A percentile compares a stretch with the other conserved stretches of the same genome.
Evolutionary conservation across 139 green algal genomes (phyloP).

Genomic region (Chlorokybus atmophyticus): DNA sequence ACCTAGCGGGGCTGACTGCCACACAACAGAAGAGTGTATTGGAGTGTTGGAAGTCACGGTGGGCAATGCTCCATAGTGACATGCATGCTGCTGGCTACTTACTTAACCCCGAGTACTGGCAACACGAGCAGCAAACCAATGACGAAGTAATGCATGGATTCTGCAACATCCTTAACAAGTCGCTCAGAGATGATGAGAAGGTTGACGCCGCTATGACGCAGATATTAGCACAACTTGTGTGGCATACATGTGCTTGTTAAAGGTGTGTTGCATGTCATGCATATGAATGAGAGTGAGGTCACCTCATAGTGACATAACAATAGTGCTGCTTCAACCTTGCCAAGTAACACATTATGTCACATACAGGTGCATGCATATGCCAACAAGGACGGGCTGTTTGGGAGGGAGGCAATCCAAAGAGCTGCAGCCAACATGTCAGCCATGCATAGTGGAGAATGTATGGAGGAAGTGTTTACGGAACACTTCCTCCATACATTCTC

Average conservation of each 20-base stretch:
- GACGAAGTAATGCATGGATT: background rate
- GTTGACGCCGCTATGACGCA: background rate
- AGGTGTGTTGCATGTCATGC: too few relatives aligned
- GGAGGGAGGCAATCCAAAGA: background rate
- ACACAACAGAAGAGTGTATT: background rate
- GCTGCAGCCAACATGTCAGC: background rate
- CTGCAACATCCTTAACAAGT: background rate
- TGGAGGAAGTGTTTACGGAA: background rate
- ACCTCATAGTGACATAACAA: too few relatives aligned
- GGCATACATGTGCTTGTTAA: too few relatives aligned
- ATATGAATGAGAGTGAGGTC: too few relatives aligned
- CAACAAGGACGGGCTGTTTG: background rate
- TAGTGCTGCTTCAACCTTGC: too few relatives aligned
- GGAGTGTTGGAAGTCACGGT: background rate
- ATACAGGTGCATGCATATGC: too few relatives aligned
- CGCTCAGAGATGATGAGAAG: background rate
- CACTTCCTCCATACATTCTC: too few relatives aligned
- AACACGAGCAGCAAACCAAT: background rate
- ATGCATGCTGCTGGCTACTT: background rate
- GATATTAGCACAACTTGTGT: too few relatives aligned
- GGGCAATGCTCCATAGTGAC: background rate
- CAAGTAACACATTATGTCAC: too few relatives aligned
- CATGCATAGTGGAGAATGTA: background rate
- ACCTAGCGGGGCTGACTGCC: background rate
- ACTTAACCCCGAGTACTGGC: background rate